Base-by-base conservation (phyloP, 2,329 filamentous ascomycete species). In the Sphaerostilbella broomeana region DNA sequence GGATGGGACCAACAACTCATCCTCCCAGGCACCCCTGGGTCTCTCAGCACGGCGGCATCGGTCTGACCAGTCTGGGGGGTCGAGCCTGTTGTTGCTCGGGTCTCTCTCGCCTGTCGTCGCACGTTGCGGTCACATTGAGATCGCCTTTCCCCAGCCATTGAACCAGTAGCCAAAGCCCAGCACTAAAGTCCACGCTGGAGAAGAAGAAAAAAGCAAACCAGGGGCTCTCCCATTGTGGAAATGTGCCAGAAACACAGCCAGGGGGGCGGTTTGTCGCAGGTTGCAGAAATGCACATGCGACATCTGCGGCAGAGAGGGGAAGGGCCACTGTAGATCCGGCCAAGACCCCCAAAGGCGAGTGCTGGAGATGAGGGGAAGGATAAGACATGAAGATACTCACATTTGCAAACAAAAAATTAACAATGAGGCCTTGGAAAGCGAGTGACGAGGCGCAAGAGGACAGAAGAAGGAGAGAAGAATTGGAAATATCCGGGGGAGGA, bases 401-500 rank as follows among this genome's bases (percentile, higher is more conserved):
- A 21, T 18, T 11, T 34, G n/a, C 25, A 29, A 16, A 24, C 28
- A 13, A 29, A 22, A 39, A 24, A 25, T 18, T 19, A 20, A 30
- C n/a, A 40, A 35, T 26, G 27, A 27, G 38, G 13, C 31, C 38
- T 32, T 35, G 29, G 25, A 35, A 40, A 40, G 31, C 38, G 38
- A 40, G 31, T 40, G 38, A 40, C 30, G 24, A 40, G 38, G 38
- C 30, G 25, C 22, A 18, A 16, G 30, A 40, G 33, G 25, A 19
- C 19, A 22, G 27, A 30, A 21, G 18, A 26, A 38, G 25, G n/a
- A 29, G 13, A 12, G 13, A 27, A 40, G 25, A 24, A 34, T 13
- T 13, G 19, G 20, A 10, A 38, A 12, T n/a, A 21, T 9, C 22
- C 20, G 38, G 22, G 12, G 3, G 38, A 35, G 31, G 31, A 25